Base-by-base conservation (phyloP, 805 yeast genomes). In the Jamesozyma gamospora region DNA sequence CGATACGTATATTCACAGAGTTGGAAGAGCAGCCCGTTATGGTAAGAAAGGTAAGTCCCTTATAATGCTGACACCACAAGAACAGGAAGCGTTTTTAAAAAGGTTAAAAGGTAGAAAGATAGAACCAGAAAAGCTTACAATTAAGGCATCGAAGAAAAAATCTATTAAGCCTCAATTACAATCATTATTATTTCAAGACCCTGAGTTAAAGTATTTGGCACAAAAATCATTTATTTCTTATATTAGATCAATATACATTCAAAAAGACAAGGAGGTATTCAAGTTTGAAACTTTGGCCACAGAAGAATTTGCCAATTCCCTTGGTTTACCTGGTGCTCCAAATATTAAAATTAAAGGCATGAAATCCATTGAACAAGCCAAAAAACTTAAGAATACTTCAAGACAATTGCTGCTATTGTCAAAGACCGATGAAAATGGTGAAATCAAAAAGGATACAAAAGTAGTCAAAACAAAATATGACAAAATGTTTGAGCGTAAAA, bases 281-380 rank as follows among this genome's bases (percentile, higher is more conserved):
- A 75, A 82, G 48, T 71, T 87, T 30, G 82, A 78, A 11, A 75
- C 76, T 35, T 57, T 90, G 3, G 94, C 95, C 3, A 64, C 80
- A 2, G 96, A 90, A 47, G 83, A 74, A 41, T 87, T 69, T 61
- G 97, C 99, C 4, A 74, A 74, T 43, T 82, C 95, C 4, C 62
- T 88, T 35, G 99, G 99, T 9, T 70, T 92, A 32, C 96, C 97
- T 1, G 95, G 96, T 40, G 95, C 95, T 3, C 99, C 99, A 32
- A 80, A 83, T 51, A 82, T 92, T 51, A 87, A 85, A 57, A 72
- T 90, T 41, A 67, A 67, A 32, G 81, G 78, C 13, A 62, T 58
- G 54, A 59, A 51, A 27, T 62, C 67, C 18, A 52, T 69, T 27
- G 58, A 60, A 39, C 66, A 63, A 47, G 65, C 71, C 19, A 85